Percentiles rank a stretch among this genome's conserved stretches.
Evolutionary conservation across 352 stramenopile genomes (phyloP).

Genomic region (Peronospora farinosa): DNA sequence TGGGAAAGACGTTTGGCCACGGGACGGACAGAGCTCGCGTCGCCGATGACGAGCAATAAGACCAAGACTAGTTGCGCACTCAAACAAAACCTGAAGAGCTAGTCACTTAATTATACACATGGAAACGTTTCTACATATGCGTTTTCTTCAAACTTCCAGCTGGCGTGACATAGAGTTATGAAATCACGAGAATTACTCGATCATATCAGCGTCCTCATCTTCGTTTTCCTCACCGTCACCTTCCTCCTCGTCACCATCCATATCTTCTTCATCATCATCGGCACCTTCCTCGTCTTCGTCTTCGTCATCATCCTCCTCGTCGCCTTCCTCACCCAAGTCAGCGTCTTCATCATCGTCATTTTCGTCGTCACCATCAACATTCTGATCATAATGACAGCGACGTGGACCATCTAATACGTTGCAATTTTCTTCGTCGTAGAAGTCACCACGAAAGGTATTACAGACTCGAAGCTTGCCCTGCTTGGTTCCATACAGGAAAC

Average conservation of each 20-base stretch:
- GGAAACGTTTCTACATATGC: conserved; percentile 13
- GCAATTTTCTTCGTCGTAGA: conserved; percentile 73
- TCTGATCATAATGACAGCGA: conserved; percentile 57
- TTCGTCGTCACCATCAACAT: conserved; percentile 42
- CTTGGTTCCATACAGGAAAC: conserved; percentile 98
- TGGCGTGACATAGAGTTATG: conserved; percentile 27
- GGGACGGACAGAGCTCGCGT: conserved; percentile 55
- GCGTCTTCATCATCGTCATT: conserved; percentile 49
- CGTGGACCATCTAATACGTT: conserved; percentile 68
- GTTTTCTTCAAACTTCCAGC: conserved; percentile 21
- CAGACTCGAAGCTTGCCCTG: conserved; percentile 91
- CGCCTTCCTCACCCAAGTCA: conserved; percentile 39
- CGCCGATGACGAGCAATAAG: conserved; percentile 65
- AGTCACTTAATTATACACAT: conserved; percentile 15
- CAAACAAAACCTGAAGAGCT: background rate
- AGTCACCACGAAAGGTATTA: conserved; percentile 66
- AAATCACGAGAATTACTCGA: conserved; percentile 30
- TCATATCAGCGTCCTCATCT: conserved; percentile 39
- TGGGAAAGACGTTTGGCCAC: conserved; percentile 76
- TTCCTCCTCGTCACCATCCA: conserved; percentile 30
- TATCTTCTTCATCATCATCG: conserved; percentile 33
- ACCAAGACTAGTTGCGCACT: conserved; percentile 12
- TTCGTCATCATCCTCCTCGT: conserved; percentile 37
- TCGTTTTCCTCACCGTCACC: conserved; percentile 23
- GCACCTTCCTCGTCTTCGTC: conserved; percentile 21